phyloP scores from a whole-genome alignment of 345 rosid species.

The Bruguiera sexangula region DNA sequence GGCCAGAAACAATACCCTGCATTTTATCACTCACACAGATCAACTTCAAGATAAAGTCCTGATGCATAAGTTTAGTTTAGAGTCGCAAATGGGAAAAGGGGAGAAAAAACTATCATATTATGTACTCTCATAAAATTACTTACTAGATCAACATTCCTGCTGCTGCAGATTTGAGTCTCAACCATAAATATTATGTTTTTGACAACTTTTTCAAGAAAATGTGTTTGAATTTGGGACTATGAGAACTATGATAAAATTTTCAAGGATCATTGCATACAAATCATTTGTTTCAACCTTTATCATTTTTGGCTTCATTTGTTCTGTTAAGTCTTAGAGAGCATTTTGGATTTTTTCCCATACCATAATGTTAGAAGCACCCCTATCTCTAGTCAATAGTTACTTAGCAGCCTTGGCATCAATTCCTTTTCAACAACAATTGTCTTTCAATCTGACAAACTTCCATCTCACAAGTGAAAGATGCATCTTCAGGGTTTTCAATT shows the following conservation, averaged over 20 bases:
- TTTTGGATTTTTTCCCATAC: neutral
- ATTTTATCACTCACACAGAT: slow-evolving; percentile 13
- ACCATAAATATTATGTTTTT: neutral
- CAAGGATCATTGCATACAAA: neutral
- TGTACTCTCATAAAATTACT: neutral
- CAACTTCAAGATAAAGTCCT: neutral
- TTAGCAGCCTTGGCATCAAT: too few species aligned
- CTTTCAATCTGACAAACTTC: too few species aligned
- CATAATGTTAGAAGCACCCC: too few species aligned
- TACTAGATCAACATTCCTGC: neutral
- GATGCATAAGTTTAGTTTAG: neutral
- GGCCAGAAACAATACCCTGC: slow-evolving; percentile 77
- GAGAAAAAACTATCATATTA: neutral
- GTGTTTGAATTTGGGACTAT: neutral
- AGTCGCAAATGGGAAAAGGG: neutral
- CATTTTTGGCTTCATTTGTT: neutral
- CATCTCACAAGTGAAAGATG: too few species aligned
- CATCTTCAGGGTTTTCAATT: too few species aligned
- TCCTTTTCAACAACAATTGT: too few species aligned
- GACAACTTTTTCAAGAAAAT: neutral
- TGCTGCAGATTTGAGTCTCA: neutral
- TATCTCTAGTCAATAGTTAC: too few species aligned
- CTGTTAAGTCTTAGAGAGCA: neutral
- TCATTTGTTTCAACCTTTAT: neutral
- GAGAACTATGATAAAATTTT: neutral